Base-by-base conservation (phyloP, 129 eudicot genomes). In the Flaveria trinervia region DNA sequence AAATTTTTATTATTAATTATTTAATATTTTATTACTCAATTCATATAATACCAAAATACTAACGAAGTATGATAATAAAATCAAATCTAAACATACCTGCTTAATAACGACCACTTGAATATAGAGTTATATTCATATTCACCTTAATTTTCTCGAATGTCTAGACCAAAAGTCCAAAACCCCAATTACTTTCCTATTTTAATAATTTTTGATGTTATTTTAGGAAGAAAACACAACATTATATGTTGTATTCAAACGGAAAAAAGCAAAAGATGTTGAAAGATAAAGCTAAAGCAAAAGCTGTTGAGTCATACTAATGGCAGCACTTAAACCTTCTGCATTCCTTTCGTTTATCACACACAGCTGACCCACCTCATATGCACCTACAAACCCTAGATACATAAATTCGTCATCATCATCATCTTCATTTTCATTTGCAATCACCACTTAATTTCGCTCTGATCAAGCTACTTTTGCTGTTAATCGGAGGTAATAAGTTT, bases 241-340 rank as follows among this genome's bases (percentile, higher is more conserved):
- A 11, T 50, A 50, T 69, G 48, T 39, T 49, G 26, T 52, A 36
- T 77, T 77, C 74, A 77, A 77, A 67, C 5, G 57, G 57, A 16
- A 66, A 75, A 77, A 77, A 43, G 65, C 28, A 54, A 67, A 76
- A 77, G 57, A 9, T 46, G 55, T 67, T 36, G 18, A 77, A 54
- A 23, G 50, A 77, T 5, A 67, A 67, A 76, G 81, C 57, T 56
- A 75, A 75, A 75, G 49, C 14, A 16, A 64, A 76, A 4, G 36
- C 16, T 65, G 50, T 14, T 64, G 33, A 25, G 41, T 57, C 78
- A 65, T 75, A 64, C 79, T 75, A 65, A 18, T n/a, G 11, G 33
- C 80, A 65, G 73, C 22, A 65, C 51, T 65, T 61, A 61, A 61
- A 57, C 79, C 30, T 75, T 62, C 79, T 76, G 73, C 69, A 73